A percentile compares a stretch with the other conserved stretches of the same genome.
These are phyloP conservation scores for Solanum hybrid DNA, from an alignment of 305 asterid species.

Conservation along the genomic window DNA sequence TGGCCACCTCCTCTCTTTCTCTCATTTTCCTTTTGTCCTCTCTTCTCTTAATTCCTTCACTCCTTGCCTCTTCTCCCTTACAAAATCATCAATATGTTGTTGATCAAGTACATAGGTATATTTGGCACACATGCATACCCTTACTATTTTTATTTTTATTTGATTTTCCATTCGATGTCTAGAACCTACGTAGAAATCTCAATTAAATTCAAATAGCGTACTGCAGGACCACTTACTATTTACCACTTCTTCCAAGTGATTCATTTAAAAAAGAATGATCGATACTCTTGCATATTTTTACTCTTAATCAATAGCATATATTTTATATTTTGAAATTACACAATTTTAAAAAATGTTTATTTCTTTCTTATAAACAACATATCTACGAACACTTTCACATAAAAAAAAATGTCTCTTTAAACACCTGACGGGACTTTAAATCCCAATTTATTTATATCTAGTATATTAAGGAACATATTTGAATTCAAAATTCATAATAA, in stretches of 20 bases:
- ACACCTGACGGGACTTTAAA: not conserved
- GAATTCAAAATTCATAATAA: not conserved
- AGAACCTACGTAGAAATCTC: accelerated
- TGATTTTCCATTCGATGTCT: too few relatives aligned
- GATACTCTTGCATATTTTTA: not conserved
- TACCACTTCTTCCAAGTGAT: not conserved
- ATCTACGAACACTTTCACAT: not conserved
- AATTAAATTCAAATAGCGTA: accelerated
- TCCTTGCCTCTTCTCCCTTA: conserved; percentile 33
- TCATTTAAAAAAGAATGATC: too few relatives aligned
- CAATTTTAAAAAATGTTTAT: not conserved
- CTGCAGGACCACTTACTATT: not conserved
- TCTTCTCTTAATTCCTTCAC: conserved; percentile 20
- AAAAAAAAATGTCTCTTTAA: not conserved
- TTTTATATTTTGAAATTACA: not conserved
- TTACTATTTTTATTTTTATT: not conserved
- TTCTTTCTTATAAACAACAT: not conserved
- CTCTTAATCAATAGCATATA: too few relatives aligned
- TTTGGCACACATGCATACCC: not conserved
- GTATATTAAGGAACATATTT: not conserved
- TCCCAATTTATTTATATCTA: not conserved
- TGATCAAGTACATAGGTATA: conserved; percentile 56
- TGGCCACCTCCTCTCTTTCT: conserved; percentile 23
- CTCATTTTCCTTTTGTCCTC: conserved; percentile 16
- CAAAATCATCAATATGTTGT: conserved; percentile 48